Evolutionary conservation across 225 moss, liverwort and hornwort genomes (phyloP).

Genomic region (Pleurozium schreberi): DNA sequence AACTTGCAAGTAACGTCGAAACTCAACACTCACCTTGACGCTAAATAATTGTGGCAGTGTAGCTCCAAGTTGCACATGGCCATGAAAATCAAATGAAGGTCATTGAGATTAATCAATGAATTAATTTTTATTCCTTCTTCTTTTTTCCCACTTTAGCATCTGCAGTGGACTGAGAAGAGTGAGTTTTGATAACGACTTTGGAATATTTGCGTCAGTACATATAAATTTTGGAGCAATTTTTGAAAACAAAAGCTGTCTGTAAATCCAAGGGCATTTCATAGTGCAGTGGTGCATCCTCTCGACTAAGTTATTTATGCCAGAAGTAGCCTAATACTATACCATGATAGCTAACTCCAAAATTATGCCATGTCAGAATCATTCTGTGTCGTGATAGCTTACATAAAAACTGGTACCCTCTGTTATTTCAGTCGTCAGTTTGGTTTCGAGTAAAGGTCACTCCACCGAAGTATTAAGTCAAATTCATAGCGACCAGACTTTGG

Average conservation of each 20-base stretch:
- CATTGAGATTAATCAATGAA: background rate
- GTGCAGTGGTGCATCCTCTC: background rate
- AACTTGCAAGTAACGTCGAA: background rate
- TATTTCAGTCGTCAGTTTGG: background rate
- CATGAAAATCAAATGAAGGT: background rate
- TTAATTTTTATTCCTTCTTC: background rate
- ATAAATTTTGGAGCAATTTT: background rate
- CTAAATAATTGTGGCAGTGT: background rate
- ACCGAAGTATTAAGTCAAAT: background rate
- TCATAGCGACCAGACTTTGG: background rate
- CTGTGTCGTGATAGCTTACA: background rate
- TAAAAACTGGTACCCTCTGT: background rate
- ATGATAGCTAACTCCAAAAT: background rate
- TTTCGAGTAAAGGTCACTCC: background rate
- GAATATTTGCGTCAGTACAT: no score
- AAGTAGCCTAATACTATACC: no score
- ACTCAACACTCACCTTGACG: background rate
- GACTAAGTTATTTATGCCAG: no score
- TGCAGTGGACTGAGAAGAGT: background rate
- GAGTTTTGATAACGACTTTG: background rate
- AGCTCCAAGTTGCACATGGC: background rate
- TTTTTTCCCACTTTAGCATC: background rate
- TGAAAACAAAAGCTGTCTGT: no score
- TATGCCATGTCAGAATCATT: background rate
- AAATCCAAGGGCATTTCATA: background rate